These are phyloP conservation scores for Batkoa obscura DNA, from an alignment of 371 early-diverging fungal species.

Conservation along the genomic window DNA sequence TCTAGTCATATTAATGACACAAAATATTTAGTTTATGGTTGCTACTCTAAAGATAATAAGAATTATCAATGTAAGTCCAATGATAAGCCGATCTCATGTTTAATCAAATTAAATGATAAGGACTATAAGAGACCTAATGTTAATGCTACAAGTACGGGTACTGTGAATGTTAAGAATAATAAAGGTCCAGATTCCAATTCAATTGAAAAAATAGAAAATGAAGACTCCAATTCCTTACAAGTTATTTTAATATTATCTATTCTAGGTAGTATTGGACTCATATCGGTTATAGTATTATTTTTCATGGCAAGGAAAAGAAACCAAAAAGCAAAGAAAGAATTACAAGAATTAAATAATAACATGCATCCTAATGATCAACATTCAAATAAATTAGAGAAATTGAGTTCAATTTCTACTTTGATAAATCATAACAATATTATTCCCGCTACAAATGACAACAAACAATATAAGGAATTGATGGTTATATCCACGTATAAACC, in stretches of 20 bases:
- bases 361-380: too few species aligned
- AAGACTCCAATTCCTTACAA: neutral
- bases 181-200: too few species aligned
- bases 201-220: neutral
- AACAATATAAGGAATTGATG: constrained; percentile 7
- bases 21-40: neutral
- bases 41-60: constrained; percentile 4
- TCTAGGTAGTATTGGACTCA: neutral
- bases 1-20: neutral
- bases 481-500: constrained; percentile 37
- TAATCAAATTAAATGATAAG: neutral
- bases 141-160: neutral
- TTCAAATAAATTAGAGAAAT: too few species aligned
- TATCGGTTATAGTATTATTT: neutral
- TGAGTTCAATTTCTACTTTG: too few species aligned
- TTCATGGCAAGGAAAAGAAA: neutral
- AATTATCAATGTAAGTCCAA: neutral
- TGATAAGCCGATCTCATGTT: neutral
- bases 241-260: neutral
- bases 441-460: neutral
- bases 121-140: neutral
- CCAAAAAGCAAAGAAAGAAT: neutral
- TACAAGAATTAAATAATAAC: too few species aligned
- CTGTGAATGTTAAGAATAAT: neutral
- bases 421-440: too few species aligned